phyloP scores from a whole-genome alignment of 2,329 filamentous ascomycete species.

The Neoscytalidium dimidiatum region DNA sequence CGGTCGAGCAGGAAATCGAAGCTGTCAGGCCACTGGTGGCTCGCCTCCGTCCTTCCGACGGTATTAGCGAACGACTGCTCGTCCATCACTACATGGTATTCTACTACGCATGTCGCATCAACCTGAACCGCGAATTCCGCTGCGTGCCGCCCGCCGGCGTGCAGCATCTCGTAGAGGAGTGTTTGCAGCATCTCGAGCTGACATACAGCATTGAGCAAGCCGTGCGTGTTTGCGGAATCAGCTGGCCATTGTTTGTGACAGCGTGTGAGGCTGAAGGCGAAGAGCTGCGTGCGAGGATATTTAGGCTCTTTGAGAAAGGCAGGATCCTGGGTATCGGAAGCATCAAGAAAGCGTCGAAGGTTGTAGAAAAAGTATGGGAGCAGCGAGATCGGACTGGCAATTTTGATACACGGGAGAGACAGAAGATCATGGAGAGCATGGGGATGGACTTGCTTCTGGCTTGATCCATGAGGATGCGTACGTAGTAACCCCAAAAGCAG shows the following conservation, averaged over 20 bases:
- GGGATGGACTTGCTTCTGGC: constrained; percentile 17
- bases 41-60: background rate
- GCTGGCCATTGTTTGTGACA: constrained; percentile 13
- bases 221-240: constrained; percentile 7
- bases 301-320: constrained; percentile 10
- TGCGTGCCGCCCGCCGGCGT: background rate
- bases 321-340: constrained; percentile 1
- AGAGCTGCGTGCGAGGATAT: background rate
- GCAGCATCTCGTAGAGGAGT: background rate
- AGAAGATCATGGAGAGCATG: constrained; percentile 17
- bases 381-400: constrained; percentile 2
- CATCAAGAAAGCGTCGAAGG: constrained; percentile 6
- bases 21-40: background rate
- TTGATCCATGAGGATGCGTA: background rate
- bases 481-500: no score
- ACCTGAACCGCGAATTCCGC: constrained; percentile 14
- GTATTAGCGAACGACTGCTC: constrained; percentile 8
- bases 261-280: constrained; percentile 15
- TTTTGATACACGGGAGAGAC: background rate
- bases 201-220: constrained; percentile 13
- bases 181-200: constrained; percentile 1
- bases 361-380: background rate
- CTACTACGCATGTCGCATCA: constrained; percentile 16
- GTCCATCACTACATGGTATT: constrained; percentile 10
- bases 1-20: background rate